Conservation (phyloP, 495 filamentous ascomycete genomes). For the Aspergillus carlsbadensis region DNA sequence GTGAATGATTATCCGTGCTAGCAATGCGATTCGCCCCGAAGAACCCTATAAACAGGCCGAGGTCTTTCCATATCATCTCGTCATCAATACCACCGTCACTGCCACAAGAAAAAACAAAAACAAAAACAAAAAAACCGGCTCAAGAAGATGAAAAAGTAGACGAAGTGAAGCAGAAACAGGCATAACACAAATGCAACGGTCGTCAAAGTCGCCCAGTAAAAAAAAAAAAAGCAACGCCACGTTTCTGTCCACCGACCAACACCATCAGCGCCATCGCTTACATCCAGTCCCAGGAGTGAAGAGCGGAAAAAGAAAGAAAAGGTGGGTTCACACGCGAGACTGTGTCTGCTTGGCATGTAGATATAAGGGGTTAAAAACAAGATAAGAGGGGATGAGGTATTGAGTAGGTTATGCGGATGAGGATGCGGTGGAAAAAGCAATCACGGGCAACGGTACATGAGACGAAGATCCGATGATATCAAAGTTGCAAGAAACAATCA, state of each 20-base stretch:
- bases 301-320: not conserved
- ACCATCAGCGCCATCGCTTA: conserved; percentile 42
- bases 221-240: conserved; percentile 22
- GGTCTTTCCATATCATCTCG: conserved; percentile 21
- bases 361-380: not conserved
- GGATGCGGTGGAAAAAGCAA: conserved; percentile 13
- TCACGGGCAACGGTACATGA: conserved; percentile 20
- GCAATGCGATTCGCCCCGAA: conserved; percentile 8
- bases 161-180: not conserved
- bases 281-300: conserved; percentile 23
- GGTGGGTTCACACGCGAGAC: not conserved
- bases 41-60: not conserved
- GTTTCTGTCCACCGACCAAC: conserved; percentile 28
- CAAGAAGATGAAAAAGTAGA: not conserved
- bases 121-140: not conserved
- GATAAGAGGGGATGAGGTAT: not conserved
- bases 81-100: conserved; percentile 19
- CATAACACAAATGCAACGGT: not conserved
- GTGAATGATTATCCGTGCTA: conserved; percentile 10
- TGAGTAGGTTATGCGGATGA: conserved; percentile 2
- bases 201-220: conserved; percentile 2
- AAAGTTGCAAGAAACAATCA: conserved; percentile 9
- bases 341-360: not conserved
- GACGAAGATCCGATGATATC: conserved; percentile 22
- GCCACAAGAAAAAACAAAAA: not conserved